phyloP scores from a whole-genome alignment of 2,329 filamentous ascomycete species.

The Alternaria brassicicola region DNA sequence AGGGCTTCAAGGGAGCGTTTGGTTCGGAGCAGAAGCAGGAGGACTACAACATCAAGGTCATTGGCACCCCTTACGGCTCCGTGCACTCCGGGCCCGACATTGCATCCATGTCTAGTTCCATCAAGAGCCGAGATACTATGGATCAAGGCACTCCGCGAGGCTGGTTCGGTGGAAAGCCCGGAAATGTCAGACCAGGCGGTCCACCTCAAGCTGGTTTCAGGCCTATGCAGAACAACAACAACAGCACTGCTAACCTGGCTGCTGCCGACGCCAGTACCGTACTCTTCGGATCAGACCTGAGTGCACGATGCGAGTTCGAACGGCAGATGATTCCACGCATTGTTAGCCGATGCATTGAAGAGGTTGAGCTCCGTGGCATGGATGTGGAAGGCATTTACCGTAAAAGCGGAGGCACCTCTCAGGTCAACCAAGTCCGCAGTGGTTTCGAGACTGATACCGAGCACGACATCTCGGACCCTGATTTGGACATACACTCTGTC shows the following conservation, averaged over 20 bases:
- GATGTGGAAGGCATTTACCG: constrained; percentile 97
- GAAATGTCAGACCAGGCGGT: constrained; percentile 13
- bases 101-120: constrained; percentile 39
- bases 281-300: constrained; percentile 89
- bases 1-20: constrained; percentile 92
- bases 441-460: constrained; percentile 87
- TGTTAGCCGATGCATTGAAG: constrained; percentile 91
- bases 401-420: constrained; percentile 91
- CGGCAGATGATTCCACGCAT: constrained; percentile 87
- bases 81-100: constrained; percentile 45
- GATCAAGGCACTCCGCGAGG: constrained; percentile 35
- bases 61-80: constrained; percentile 53
- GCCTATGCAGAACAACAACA: constrained; percentile 50
- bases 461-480: constrained; percentile 91
- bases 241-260: constrained; percentile 49
- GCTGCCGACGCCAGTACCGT: constrained; percentile 48
- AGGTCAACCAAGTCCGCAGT: constrained; percentile 87
- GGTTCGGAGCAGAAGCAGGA: constrained; percentile 64
- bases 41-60: constrained; percentile 58
- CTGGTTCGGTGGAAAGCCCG: constrained; percentile 44
- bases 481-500: constrained; percentile 93
- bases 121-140: constrained; percentile 33
- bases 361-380: constrained; percentile 95
- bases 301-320: constrained; percentile 85
- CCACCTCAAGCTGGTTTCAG: constrained; percentile 30